Conservation (phyloP, 2,329 filamentous ascomycete species). For the Pseudopyrenochaeta lycopersici region DNA sequence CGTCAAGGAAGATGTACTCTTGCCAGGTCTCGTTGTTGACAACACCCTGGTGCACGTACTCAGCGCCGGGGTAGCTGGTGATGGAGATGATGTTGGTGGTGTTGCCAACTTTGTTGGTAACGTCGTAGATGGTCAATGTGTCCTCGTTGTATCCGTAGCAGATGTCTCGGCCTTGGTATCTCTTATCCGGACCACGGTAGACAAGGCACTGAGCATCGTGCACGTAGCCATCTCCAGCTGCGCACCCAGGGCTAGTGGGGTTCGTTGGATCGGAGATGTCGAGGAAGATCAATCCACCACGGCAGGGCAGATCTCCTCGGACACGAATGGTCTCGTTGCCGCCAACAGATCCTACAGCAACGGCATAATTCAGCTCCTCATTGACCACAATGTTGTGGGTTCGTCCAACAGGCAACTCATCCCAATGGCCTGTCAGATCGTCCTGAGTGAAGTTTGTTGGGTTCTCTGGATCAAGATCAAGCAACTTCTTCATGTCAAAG, state of each 20-base stretch:
- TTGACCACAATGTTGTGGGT: conserved; percentile 46
- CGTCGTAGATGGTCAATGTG: conserved; percentile 59
- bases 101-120: conserved; percentile 56
- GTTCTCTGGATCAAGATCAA: conserved; percentile 31
- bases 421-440: conserved; percentile 36
- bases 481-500: conserved; percentile 65
- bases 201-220: conserved; percentile 68
- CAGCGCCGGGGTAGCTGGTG: conserved; percentile 61
- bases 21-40: conserved; percentile 36
- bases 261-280: conserved; percentile 63
- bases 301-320: conserved; percentile 49
- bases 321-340: conserved; percentile 37
- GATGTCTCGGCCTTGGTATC: conserved; percentile 60
- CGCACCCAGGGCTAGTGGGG: conserved; percentile 62
- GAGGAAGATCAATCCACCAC: conserved; percentile 64
- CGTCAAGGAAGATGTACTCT: conserved; percentile 41
- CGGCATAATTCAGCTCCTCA: conserved; percentile 38
- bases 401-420: conserved; percentile 37
- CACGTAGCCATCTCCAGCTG: conserved; percentile 64
- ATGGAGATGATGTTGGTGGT: conserved; percentile 58
- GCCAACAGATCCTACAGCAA: conserved; percentile 37
- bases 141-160: conserved; percentile 66
- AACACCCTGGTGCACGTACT: conserved; percentile 65
- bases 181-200: conserved; percentile 60
- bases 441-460: conserved; percentile 36